Conservation (phyloP, 306 rosid species). For the Cicer pinnatifidum region DNA sequence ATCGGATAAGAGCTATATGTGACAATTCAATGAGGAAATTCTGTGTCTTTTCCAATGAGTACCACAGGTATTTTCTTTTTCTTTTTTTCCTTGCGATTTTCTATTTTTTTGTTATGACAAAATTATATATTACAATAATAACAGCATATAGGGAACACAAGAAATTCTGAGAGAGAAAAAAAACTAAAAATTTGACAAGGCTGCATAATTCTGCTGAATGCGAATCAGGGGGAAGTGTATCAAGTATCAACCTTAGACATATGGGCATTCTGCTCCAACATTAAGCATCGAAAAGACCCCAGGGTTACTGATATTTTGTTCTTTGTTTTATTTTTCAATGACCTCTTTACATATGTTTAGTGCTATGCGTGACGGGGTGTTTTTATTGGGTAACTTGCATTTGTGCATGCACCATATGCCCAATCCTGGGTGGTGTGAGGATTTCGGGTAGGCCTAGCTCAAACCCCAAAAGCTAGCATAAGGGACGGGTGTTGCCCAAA, state of each 20-base stretch:
- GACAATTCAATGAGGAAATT: slow-evolving; percentile 66
- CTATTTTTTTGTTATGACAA: background rate
- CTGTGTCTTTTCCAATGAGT: slow-evolving; percentile 87
- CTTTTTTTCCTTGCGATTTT: background rate
- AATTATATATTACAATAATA: background rate
- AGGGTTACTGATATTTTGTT: background rate
- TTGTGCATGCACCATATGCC: background rate
- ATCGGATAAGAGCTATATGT: slow-evolving; percentile 76
- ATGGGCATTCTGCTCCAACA: background rate
- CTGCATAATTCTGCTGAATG: background rate
- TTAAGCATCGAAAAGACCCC: background rate
- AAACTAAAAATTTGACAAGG: background rate
- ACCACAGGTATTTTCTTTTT: slow-evolving; percentile 67
- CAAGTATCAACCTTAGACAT: background rate
- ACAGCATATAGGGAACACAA: slow-evolving; percentile 3
- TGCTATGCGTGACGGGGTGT: background rate
- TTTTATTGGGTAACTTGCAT: background rate
- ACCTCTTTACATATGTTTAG: background rate
- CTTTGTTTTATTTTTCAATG: background rate
- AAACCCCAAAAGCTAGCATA: background rate
- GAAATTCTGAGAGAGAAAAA: background rate
- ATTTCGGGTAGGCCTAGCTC: background rate
- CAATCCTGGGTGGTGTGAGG: background rate
- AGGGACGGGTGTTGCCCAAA: background rate
- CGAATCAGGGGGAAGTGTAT: slow-evolving; percentile 8